Evolutionary conservation across 176 grass and related monocot genomes (phyloP), one percentile per base, ranked within the genome.

Genomic region (Carex kokanica): DNA sequence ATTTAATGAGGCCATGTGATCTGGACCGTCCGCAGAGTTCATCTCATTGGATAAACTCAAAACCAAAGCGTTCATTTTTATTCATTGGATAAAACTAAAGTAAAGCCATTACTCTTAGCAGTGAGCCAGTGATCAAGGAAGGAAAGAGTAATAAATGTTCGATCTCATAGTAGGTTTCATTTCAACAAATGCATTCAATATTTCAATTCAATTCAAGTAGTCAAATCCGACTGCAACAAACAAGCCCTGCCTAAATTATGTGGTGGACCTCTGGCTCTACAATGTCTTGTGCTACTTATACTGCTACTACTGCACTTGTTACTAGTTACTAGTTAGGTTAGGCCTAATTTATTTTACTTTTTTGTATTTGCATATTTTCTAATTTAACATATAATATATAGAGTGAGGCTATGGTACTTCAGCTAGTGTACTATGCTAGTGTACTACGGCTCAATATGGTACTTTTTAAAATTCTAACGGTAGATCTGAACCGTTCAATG

Each of bases 1-100:
- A 78, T 52, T 78, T 34, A 78, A 57, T 52, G 74, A 47, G 20
- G 20, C 47, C 74, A 78, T 78, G 74, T 78, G 74, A 78, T 52
- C 74, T 32, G 21, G 74, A 20, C 74, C 47, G 74, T 78, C 34
- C 69, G 43, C n/a, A 41, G 68, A 73, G 38, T 40, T 40, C 6
- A 40, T 18, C n/a, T 64, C 61, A 64, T 64, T 27, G 61, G 61
- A 64, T 64, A 29, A 64, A 64, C 24, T 64, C 9, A 64, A 56
- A 74, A 78, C 54, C 25, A 52, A 23, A 25, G 69, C 8, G 73
- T 45, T 78, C 32, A 34, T 78, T 74, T 45, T 78, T n/a, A n/a
- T n/a, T n/a, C n/a, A n/a, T n/a, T n/a, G n/a, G n/a, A n/a, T n/a
- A n/a, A n/a, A n/a, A n/a, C n/a, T n/a, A n/a, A 18, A 57, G 55